Conservation (phyloP, 768 basidiomycete species). For the Collybia sp. region DNA sequence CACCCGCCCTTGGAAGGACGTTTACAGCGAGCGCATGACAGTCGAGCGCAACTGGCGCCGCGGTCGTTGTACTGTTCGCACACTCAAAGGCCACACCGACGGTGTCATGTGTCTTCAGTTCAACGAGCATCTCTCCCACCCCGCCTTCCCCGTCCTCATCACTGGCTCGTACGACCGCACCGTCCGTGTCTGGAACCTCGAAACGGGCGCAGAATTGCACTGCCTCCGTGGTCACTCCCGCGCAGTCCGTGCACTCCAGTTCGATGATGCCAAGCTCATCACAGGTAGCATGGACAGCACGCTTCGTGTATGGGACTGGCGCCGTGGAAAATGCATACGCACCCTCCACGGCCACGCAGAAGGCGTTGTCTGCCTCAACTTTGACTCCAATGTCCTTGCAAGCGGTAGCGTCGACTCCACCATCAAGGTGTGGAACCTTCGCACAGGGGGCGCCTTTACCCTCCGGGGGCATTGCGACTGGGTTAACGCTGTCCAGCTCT, state of each 20-base stretch:
- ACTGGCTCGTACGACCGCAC: slow-evolving; percentile 98
- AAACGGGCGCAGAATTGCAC: slow-evolving; percentile 80
- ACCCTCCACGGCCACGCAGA: slow-evolving; percentile 88
- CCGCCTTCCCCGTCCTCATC: slow-evolving; percentile 90
- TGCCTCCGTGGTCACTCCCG: slow-evolving; percentile 88
- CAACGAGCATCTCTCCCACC: slow-evolving; percentile 76
- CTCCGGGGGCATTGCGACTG: slow-evolving; percentile 91
- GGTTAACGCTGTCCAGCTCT: slow-evolving; percentile 93
- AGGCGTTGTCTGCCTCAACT: slow-evolving; percentile 88
- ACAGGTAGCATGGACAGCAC: slow-evolving; percentile 97
- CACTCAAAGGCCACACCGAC: slow-evolving; percentile 89
- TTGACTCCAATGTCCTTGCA: slow-evolving; percentile 87
- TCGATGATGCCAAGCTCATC: slow-evolving; percentile 92
- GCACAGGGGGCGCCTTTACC: slow-evolving; percentile 87
- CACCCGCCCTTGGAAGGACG: slow-evolving; percentile 96
- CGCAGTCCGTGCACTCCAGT: slow-evolving; percentile 90
- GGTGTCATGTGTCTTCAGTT: slow-evolving; percentile 98
- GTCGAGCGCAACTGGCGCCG: slow-evolving; percentile 98
- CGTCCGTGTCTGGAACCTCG: slow-evolving; percentile 93
- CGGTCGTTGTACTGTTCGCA: slow-evolving; percentile 81
- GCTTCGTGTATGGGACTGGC: slow-evolving; percentile 95
- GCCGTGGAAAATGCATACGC: slow-evolving; percentile 81
- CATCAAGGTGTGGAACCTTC: slow-evolving; percentile 92
- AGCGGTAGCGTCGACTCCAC: slow-evolving; percentile 94
- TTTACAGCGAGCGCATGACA: slow-evolving; percentile 95